These are phyloP conservation scores for Halophytophthora polymorphica DNA, from an alignment of 352 stramenopile species.

Conservation along the genomic window DNA sequence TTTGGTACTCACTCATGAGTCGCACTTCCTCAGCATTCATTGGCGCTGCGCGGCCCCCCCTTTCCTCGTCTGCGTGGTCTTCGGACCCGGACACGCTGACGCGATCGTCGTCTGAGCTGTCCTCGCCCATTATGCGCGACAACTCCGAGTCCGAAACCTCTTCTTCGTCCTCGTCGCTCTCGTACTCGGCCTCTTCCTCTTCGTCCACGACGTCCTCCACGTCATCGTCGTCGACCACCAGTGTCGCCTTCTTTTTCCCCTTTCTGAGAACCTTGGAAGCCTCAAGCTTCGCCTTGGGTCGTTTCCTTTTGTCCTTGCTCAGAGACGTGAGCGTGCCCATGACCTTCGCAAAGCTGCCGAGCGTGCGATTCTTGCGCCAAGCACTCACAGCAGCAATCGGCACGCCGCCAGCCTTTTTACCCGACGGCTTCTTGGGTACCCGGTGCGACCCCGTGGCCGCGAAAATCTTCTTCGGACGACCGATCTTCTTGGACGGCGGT, in stretches of 20 bases:
- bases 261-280: constrained; percentile 11
- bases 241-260: constrained; percentile 13
- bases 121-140: constrained; percentile 41
- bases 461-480: constrained; percentile 45
- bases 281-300: constrained; percentile 16
- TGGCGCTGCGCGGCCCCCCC: constrained; percentile 6
- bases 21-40: constrained; percentile 34
- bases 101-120: constrained; percentile 66
- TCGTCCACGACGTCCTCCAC: constrained; percentile 27
- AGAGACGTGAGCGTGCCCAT: constrained; percentile 34
- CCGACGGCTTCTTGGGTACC: constrained; percentile 6
- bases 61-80: constrained; percentile 35
- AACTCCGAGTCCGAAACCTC: constrained; percentile 45
- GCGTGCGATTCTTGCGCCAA: constrained; percentile 25
- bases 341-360: constrained; percentile 37
- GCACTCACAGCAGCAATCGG: constrained; percentile 4
- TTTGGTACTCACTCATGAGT: constrained; percentile 62
- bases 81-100: constrained; percentile 42
- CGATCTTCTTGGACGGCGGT: constrained; percentile 47
- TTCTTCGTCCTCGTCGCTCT: constrained; percentile 41
- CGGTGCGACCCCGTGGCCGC: constrained; percentile 14
- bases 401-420: constrained; percentile 13
- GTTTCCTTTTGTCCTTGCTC: constrained; percentile 36
- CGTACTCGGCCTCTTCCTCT: constrained; percentile 45
- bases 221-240: constrained; percentile 17